Conservation (phyloP, 805 yeast genomes). For the Wickerhamomyces alni region DNA sequence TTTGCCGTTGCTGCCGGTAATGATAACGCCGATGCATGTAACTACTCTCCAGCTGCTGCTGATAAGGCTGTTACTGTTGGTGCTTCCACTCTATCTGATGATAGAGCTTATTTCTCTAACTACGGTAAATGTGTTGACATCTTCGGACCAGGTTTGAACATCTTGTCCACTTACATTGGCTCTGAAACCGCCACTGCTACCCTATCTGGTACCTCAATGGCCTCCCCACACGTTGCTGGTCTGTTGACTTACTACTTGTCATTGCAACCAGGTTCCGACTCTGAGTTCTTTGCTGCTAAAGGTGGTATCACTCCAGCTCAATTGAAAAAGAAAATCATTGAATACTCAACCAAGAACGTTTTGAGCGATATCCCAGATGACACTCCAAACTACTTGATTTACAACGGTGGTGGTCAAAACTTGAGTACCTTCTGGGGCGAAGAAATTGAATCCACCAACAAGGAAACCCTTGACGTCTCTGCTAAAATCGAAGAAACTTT, state of each 20-base stretch:
- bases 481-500: slow-evolving; percentile 14
- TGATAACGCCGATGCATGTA: slow-evolving; percentile 89
- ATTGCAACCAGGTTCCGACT: slow-evolving; percentile 68
- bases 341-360: slow-evolving; percentile 55
- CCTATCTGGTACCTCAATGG: slow-evolving; percentile 96
- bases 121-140: slow-evolving; percentile 94
- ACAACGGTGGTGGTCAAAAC: slow-evolving; percentile 78
- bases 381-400: slow-evolving; percentile 73
- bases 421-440: slow-evolving; percentile 28
- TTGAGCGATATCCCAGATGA: slow-evolving; percentile 62
- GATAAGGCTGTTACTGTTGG: slow-evolving; percentile 87
- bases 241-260: slow-evolving; percentile 84
- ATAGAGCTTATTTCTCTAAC: slow-evolving; percentile 93
- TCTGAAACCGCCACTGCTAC: slow-evolving; percentile 71
- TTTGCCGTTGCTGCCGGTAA: slow-evolving; percentile 97
- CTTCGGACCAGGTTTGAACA: slow-evolving; percentile 93
- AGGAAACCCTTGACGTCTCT: background rate
- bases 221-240: slow-evolving; percentile 95
- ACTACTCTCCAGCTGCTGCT: slow-evolving; percentile 86
- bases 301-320: slow-evolving; percentile 60
- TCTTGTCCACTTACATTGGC: slow-evolving; percentile 80
- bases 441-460: slow-evolving; percentile 1
- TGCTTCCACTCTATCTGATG: slow-evolving; percentile 83
- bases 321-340: slow-evolving; percentile 69
- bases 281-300: slow-evolving; percentile 53